These are phyloP conservation scores for Cudoniella acicularis DNA, from an alignment of 495 filamentous ascomycete species.

Conservation along the genomic window DNA sequence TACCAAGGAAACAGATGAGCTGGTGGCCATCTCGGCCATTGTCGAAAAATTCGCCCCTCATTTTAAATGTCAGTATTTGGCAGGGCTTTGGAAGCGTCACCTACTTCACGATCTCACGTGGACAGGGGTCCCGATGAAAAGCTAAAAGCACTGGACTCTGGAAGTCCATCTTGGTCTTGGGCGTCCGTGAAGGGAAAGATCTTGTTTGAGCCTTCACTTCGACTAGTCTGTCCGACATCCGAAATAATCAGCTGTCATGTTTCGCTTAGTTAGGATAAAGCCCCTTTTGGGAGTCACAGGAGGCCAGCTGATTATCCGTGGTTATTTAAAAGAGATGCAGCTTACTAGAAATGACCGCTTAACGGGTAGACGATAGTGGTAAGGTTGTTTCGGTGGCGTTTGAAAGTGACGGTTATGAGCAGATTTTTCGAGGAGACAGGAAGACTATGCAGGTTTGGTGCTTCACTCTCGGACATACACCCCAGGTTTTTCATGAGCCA, in stretches of 20 bases:
- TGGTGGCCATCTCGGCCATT: neutral
- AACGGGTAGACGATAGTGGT: neutral
- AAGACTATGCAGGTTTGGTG: neutral
- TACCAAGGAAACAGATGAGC: neutral
- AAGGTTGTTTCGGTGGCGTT: neutral
- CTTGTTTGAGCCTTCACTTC: no score
- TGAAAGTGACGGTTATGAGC: neutral
- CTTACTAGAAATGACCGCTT: neutral
- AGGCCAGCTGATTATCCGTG: neutral
- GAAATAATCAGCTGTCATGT: no score
- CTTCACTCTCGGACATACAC: neutral
- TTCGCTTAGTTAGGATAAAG: neutral
- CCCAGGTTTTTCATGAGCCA: neutral
- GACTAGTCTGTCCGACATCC: no score
- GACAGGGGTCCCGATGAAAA: neutral
- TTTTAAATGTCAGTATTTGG: neutral
- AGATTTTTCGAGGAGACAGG: neutral
- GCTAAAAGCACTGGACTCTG: neutral
- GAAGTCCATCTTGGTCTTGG: neutral
- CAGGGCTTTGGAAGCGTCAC: neutral
- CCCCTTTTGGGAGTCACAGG: neutral
- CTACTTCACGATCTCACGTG: neutral
- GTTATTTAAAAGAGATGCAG: neutral
- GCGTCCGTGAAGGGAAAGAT: neutral
- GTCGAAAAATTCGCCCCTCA: neutral